Evolutionary conservation across 1,284 basidiomycete species (phyloP).

Genomic region (Ustilago sp.): DNA sequence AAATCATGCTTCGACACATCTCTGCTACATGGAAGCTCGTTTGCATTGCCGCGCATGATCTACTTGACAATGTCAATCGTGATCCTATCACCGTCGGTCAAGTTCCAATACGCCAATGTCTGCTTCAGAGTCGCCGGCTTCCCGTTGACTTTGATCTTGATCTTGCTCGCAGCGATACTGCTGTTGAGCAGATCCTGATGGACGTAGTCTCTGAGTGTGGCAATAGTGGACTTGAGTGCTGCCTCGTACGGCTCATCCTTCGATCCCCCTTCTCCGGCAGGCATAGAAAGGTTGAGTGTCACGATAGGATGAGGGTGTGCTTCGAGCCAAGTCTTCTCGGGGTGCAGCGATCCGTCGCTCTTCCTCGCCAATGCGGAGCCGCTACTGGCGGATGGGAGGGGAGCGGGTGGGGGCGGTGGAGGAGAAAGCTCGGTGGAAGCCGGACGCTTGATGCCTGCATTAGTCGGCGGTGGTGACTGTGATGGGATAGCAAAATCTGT

Average conservation of each 20-base stretch:
- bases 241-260: conserved; percentile 54
- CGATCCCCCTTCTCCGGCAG: conserved; percentile 28
- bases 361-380: conserved; percentile 25
- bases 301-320: conserved; percentile 54
- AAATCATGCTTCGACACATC: background rate
- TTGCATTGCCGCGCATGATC: background rate
- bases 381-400: conserved; percentile 7
- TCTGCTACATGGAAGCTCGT: background rate
- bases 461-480: conserved; percentile 8
- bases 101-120: conserved; percentile 65
- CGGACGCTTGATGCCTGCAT: conserved; percentile 29
- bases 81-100: conserved; percentile 59
- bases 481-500: background rate
- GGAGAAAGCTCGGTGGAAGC: conserved; percentile 36
- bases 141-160: conserved; percentile 59
- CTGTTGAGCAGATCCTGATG: conserved; percentile 56
- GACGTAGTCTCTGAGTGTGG: conserved; percentile 62
- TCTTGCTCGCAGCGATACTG: conserved; percentile 60
- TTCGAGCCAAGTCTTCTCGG: conserved; percentile 59
- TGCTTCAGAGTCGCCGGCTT: conserved; percentile 64
- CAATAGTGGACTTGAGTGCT: conserved; percentile 50
- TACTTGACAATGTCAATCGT: conserved; percentile 53
- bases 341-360: conserved; percentile 47
- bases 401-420: conserved; percentile 29
- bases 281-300: conserved; percentile 47